These are phyloP conservation scores for Wickerhamomyces rabaulensis DNA, from an alignment of 805 yeast genomes.

Conservation along the genomic window DNA sequence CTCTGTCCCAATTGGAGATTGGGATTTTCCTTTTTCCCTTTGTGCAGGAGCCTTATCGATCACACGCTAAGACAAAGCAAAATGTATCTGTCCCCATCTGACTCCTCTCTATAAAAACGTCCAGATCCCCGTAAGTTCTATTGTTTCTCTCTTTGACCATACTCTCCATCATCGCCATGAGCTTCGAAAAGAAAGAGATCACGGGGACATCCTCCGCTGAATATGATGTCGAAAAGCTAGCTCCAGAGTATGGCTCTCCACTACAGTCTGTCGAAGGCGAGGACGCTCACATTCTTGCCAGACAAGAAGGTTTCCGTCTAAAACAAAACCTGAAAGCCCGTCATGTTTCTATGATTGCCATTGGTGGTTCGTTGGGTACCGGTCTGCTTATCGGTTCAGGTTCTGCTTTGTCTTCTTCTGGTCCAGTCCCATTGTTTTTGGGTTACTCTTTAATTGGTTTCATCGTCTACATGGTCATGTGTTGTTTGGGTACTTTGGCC, in stretches of 20 bases:
- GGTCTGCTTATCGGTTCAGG: slow-evolving; percentile 79
- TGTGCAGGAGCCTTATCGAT: neutral
- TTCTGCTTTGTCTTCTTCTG: slow-evolving; percentile 60
- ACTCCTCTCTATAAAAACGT: neutral
- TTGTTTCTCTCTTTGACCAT: too few species aligned
- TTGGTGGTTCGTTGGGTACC: slow-evolving; percentile 82
- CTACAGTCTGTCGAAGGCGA: neutral
- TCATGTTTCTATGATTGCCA: slow-evolving; percentile 68
- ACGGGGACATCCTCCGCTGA: neutral
- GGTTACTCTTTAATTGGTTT: slow-evolving; percentile 58
- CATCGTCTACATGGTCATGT: slow-evolving; percentile 61
- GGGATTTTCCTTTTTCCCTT: neutral
- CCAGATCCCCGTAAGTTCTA: neutral
- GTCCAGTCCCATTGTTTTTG: slow-evolving; percentile 53
- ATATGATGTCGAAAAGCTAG: slow-evolving; percentile 2
- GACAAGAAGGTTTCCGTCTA: slow-evolving; percentile 10
- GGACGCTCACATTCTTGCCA: slow-evolving; percentile 1
- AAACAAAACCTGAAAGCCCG: slow-evolving; percentile 36
- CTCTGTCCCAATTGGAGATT: neutral
- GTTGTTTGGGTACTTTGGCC: slow-evolving; percentile 63
- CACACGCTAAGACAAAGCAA: too few species aligned
- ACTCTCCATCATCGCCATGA: neutral
- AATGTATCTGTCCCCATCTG: neutral
- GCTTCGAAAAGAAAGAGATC: neutral
- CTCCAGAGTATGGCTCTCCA: slow-evolving; percentile 35